These are phyloP conservation scores for Tricholoma flavovirens DNA, from an alignment of 768 basidiomycete genomes.

Conservation along the genomic window DNA sequence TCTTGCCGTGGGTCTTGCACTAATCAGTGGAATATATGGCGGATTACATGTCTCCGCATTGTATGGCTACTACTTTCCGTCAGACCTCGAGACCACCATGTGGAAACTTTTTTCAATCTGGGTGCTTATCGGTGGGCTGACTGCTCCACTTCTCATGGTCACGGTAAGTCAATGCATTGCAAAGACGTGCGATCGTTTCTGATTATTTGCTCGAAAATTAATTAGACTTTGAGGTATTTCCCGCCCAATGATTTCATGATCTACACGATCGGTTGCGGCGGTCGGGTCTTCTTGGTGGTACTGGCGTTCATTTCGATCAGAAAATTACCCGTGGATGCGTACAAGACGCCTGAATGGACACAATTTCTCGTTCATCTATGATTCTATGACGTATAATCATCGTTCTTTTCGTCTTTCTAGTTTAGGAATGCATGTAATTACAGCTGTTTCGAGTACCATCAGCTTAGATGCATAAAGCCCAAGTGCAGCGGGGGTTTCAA, in stretches of 20 bases:
- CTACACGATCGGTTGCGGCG: background rate
- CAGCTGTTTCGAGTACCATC: background rate
- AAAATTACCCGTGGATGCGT: background rate
- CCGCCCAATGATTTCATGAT: background rate
- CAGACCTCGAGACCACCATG: background rate
- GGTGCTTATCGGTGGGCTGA: background rate
- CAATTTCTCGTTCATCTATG: background rate
- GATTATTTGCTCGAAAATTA: background rate
- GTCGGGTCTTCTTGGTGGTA: background rate
- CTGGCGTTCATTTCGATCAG: background rate
- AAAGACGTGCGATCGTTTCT: background rate
- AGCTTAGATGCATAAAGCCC: background rate
- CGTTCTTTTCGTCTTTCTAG: background rate
- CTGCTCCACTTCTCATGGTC: background rate
- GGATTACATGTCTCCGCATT: background rate
- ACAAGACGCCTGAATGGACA: background rate
- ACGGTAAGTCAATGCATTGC: background rate
- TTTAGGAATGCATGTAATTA: background rate
- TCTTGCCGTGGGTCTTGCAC: background rate
- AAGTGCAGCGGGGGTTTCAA: background rate
- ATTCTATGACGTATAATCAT: background rate
- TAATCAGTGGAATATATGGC: background rate
- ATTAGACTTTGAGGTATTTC: background rate
- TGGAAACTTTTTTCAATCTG: background rate
- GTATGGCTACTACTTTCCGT: background rate